Evolutionary conservation across 805 yeast genomes (phyloP), one percentile per base, ranked within the genome.

Genomic region (Candida easanensis): DNA sequence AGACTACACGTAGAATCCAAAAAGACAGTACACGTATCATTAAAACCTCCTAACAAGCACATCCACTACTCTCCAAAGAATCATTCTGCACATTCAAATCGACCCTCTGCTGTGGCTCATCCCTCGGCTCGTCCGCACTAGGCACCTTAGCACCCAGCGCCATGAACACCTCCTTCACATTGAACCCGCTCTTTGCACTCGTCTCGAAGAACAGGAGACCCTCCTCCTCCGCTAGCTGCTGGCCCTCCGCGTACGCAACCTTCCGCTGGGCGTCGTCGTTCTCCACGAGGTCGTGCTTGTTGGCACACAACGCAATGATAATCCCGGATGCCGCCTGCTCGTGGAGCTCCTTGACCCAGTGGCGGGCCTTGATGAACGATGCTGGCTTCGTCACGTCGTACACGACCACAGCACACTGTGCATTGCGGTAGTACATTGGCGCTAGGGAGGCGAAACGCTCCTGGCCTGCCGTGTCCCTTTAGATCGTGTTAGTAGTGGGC

Each of bases 391-490:
- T 90, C 53, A 91, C 79, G 59, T 91, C 99, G 63, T 91, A 91
- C 9, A 91, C 99, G 13, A 93, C 96, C 49, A 91, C 70, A 0
- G 98, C 98, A 21, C 96, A 95, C 63, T 90, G 97, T 14, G 99
- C 97, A 60, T 93, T 91, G 62, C 99, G 78, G 69, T 91, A 91
- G 67, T 91, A 91, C 93, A 91, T 84, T 22, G 98, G 98, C 1
- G 98, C 97, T 58, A 91, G 75, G 20, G 91, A 82, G 14, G 97
- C 97, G 71, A 91, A 91, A 51, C 99, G 70, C 64, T 91, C 99
- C 70, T 91, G 98, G 17, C 99, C 99, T 2, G 98, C 98, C 13
- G 98, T 90, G 63, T 90, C 98, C 77, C 76, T 53, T 14, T 22
- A 15, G 5, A 8, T 5, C 7, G 18, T 23, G 42, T 40, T 37